These are phyloP conservation scores for Syzygium jambos DNA, from an alignment of 345 rosid species.

Conservation along the genomic window DNA sequence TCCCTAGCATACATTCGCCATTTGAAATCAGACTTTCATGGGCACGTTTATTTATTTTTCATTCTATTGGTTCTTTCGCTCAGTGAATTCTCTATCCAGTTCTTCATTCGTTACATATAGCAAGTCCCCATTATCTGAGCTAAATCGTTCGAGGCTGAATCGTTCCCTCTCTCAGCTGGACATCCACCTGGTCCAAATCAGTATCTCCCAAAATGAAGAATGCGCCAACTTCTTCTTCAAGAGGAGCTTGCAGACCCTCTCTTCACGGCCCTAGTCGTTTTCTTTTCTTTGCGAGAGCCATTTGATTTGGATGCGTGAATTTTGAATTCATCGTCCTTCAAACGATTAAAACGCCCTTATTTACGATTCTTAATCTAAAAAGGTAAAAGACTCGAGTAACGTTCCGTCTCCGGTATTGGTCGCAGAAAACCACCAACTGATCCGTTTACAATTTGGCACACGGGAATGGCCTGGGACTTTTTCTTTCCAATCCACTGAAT, in stretches of 20 bases:
- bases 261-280: slow-evolving; percentile 41
- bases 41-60: background rate
- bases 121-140: too few relatives aligned
- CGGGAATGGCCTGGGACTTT: too few relatives aligned
- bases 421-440: too few relatives aligned
- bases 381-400: too few relatives aligned
- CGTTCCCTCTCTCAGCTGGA: slow-evolving; percentile 75
- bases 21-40: background rate
- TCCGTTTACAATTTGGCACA: too few relatives aligned
- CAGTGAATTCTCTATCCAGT: too few relatives aligned
- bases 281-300: background rate
- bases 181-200: slow-evolving; percentile 86
- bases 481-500: too few relatives aligned
- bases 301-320: background rate
- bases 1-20: background rate
- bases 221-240: slow-evolving; percentile 91
- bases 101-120: background rate
- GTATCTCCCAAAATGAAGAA: slow-evolving; percentile 70
- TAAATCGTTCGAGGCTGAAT: slow-evolving; percentile 63
- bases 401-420: background rate
- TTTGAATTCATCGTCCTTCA: background rate
- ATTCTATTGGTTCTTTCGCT: too few relatives aligned
- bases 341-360: too few relatives aligned
- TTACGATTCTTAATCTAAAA: background rate
- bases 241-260: slow-evolving; percentile 58